Base-by-base conservation (phyloP, 805 yeast genomes). In the Starmerella lactis-condensi region DNA sequence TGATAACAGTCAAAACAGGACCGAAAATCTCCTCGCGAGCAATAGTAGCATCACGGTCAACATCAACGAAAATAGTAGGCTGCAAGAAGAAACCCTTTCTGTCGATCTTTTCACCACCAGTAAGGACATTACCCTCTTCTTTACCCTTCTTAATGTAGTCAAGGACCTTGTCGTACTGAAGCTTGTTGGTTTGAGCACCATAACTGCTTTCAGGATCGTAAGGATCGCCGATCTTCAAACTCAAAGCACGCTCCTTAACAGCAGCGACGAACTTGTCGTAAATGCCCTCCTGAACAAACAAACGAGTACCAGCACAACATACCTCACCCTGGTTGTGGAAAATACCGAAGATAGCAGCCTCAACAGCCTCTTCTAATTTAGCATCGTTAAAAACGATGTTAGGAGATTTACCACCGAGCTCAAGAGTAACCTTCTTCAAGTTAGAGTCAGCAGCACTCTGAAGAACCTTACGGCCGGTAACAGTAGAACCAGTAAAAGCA, bases 371-470 rank as follows among this genome's bases (percentile, higher is more conserved):
- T 27, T 74, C 73, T 35, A 83, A 49, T 54, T 83, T 70, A 29
- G 91, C 89, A 50, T 83, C 95, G 47, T 74, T 72, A 51, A 76
- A 81, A 28, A 83, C 73, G 42, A 83, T 70, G 54, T 75, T 73
- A 46, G 95, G 93, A 16, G 93, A 79, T 61, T 83, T 83, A 51
- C 96, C 96, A 50, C 96, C 96, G 45, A 81, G 70, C 61, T 83
- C 96, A 51, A 83, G 64, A 26, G 94, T 82, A 38, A 83, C 79
- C 54, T 75, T 77, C 64, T 82, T 81, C 58, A 83, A 62, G 56
- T 70, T 69, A 20, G 52, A 44, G 26, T 42, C 36, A 34, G 76
- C 75, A 38, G 92, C 85, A 39, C 67, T 62, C 55, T 65, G 67
- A 73, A 77, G 75, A 50, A 83, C 75, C 45, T 57, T 57, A 53